Percentiles rank a stretch among this genome's conserved stretches.
Evolutionary conservation across 1,139 yeast genomes (phyloP).

Genomic region (Saccharomyces hybrid): DNA sequence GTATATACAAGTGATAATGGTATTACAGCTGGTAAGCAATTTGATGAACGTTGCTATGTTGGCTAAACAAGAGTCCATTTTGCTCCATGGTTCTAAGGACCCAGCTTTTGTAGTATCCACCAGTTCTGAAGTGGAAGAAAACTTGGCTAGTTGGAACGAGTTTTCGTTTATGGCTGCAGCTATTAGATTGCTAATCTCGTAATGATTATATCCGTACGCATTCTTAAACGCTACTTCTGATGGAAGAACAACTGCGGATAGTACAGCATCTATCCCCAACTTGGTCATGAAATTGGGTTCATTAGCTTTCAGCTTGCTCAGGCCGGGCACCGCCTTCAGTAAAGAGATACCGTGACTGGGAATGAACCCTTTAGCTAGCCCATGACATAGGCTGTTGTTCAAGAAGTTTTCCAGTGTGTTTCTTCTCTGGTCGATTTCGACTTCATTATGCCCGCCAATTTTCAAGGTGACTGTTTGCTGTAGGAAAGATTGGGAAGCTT

Average conservation of each 20-base stretch:
- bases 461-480: conserved; percentile 24
- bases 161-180: conserved; percentile 13
- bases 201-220: conserved; percentile 12
- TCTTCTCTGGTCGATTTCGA: conserved; percentile 28
- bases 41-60: conserved; percentile 16
- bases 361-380: conserved; percentile 24
- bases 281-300: conserved; percentile 4
- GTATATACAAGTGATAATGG: conserved; percentile 18
- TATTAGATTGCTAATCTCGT: conserved; percentile 11
- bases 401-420: conserved; percentile 22
- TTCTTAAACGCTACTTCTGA: conserved; percentile 16
- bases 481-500: conserved; percentile 12
- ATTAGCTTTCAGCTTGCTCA: conserved; percentile 2
- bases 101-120: conserved; percentile 13
- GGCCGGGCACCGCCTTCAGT: conserved; percentile 17
- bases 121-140: not conserved
- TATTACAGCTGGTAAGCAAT: conserved; percentile 19
- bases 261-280: conserved; percentile 15
- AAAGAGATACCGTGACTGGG: conserved; percentile 23
- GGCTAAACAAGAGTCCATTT: conserved; percentile 15
- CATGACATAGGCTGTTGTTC: conserved; percentile 24
- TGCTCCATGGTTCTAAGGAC: conserved; percentile 25
- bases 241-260: conserved; percentile 10
- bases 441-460: conserved; percentile 26
- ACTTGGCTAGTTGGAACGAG: not conserved